phyloP scores from a whole-genome alignment of 192 early-diverging fungal genomes.

The Helicostylum pulchrum region DNA sequence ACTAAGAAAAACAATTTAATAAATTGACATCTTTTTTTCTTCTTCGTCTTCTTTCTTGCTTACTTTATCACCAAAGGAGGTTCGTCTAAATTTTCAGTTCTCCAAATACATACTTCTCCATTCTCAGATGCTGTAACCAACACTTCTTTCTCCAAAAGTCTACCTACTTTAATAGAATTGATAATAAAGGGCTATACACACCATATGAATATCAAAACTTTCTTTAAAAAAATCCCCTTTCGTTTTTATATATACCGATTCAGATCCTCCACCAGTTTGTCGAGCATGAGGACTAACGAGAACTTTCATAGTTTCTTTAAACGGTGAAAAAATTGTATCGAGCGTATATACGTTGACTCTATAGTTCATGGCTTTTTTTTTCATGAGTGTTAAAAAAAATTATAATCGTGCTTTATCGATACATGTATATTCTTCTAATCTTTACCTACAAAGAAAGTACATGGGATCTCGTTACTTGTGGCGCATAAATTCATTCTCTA shows the following conservation, averaged over 20 bases:
- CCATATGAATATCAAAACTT: background rate
- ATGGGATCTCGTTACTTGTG: constrained; percentile 36
- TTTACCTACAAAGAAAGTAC: constrained; percentile 41
- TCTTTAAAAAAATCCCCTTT: background rate
- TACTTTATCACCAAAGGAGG: constrained; percentile 45
- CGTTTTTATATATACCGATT: background rate
- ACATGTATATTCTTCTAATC: background rate
- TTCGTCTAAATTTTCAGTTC: constrained; percentile 36
- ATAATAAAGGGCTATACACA: constrained; percentile 34
- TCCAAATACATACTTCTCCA: constrained; percentile 56
- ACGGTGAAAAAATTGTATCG: constrained; percentile 24
- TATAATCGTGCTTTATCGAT: background rate
- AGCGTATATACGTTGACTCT: constrained; percentile 33
- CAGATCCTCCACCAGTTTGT: background rate
- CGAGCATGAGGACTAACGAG: constrained; percentile 24
- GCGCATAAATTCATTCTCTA: constrained; percentile 49
- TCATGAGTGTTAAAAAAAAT: background rate
- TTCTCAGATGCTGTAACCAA: constrained; percentile 50
- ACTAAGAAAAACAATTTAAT: constrained; percentile 9
- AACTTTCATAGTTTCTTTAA: constrained; percentile 15
- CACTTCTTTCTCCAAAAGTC: constrained; percentile 49
- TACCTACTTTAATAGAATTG: constrained; percentile 57
- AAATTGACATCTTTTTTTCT: background rate
- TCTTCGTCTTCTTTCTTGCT: background rate
- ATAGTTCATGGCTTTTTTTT: constrained; percentile 27